phyloP scores from a whole-genome alignment of 1,284 basidiomycete species.

The Porogramme epimiltina region DNA sequence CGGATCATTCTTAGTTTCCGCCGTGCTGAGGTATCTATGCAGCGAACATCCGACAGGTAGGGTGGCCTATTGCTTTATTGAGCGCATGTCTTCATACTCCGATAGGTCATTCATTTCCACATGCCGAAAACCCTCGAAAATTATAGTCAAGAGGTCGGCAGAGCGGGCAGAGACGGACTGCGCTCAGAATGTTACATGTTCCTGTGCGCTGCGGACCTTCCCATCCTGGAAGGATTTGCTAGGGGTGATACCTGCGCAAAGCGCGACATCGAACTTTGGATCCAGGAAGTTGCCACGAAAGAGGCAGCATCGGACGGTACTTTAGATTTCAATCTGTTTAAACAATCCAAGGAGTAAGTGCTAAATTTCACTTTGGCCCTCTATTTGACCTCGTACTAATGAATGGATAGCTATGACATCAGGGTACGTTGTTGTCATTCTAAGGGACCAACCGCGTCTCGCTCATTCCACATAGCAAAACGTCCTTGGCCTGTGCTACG shows the following conservation, averaged over 20 bases:
- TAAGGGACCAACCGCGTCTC: not conserved
- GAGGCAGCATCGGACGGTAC: conserved; percentile 39
- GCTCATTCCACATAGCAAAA: conserved; percentile 36
- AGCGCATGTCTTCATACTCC: not conserved
- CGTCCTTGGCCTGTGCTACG: conserved; percentile 48
- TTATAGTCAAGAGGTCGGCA: conserved; percentile 77
- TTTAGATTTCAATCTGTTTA: conserved; percentile 45
- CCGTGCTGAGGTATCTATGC: not conserved
- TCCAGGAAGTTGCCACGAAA: conserved; percentile 42
- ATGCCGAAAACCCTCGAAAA: conserved; percentile 68
- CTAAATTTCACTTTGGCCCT: no score
- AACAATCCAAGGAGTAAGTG: conserved; percentile 43
- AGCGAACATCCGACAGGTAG: conserved; percentile 37
- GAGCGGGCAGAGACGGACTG: conserved; percentile 74
- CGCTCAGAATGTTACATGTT: conserved; percentile 61
- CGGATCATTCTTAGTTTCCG: not conserved
- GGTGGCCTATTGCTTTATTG: not conserved
- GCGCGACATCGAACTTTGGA: conserved; percentile 41
- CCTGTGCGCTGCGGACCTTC: conserved; percentile 41
- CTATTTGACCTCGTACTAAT: not conserved
- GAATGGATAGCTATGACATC: conserved; percentile 38
- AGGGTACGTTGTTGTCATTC: conserved; percentile 30
- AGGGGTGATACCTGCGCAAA: conserved; percentile 48
- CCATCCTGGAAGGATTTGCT: conserved; percentile 46
- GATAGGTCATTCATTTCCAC: conserved; percentile 68